Base-by-base conservation (phyloP, 2,329 filamentous ascomycete genomes). In the Penicillium rolfsii region DNA sequence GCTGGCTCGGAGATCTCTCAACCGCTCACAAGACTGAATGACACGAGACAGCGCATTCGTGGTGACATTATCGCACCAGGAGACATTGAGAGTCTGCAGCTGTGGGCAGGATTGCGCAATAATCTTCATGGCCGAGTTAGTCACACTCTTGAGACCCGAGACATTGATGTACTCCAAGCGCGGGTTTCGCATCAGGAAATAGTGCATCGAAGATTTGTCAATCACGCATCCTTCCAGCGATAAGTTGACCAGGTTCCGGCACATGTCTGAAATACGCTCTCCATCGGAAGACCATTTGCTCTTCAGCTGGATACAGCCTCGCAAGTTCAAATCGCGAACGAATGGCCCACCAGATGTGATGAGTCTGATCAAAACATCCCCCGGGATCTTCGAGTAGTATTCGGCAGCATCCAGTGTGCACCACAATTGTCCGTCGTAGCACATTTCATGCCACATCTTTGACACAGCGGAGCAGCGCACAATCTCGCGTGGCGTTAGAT, bases 371-470 rank as follows among this genome's bases (percentile, higher is more conserved):
- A 99, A 80, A 0, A 91, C 91, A 64, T 91, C 88, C 24, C 90
- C 91, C 0, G 94, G 89, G 65, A 98, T 98, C 55, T 93, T 86
- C 65, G 85, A 86, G 73, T 98, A 97, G 76, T 94, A 98, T 53
- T 91, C 88, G 7, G 92, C 89, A 1, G 91, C 87, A 74, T 98
- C 93, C 52, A 98, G 84, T 45, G 85, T 87, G 3, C 87, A 88
- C 95, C 95, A 99, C 16, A 98, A 80, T 78, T 99, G 95, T 1
- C 95, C 95, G 74, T 99, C 94, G 70, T 94, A 97, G 78, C 94
- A 97, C 77, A 91, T 87, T 52, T 84, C 83, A 75, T 96, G 83
- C 82, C 95, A 97, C 5, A 84, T 79, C 74, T 88, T 92, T 73
- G 88, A 94, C 22, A 95, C 90, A 19, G 86, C 81, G 0, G 94